Evolutionary conservation across 148 eudicot species (phyloP).

Genomic region (Fagopyrum esculentum): DNA sequence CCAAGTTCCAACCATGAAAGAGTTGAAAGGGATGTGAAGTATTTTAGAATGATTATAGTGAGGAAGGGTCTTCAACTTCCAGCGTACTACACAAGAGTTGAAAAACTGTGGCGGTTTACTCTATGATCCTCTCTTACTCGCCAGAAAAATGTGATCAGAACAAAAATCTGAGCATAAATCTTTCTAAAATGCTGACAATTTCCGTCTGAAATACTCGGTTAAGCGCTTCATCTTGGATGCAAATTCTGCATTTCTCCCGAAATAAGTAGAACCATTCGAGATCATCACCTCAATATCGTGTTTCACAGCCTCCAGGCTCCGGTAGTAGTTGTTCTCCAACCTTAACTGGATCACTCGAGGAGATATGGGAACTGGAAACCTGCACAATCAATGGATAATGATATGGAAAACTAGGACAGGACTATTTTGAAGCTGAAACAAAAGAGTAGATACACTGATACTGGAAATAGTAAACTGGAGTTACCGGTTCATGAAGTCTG

Average conservation of each 20-base stretch:
- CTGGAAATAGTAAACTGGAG: not conserved
- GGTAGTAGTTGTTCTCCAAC: constrained; percentile 58
- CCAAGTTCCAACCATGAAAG: not conserved
- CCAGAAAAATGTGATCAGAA: not conserved
- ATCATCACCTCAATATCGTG: constrained; percentile 64
- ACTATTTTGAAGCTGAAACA: not conserved
- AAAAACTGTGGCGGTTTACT: constrained; percentile 3
- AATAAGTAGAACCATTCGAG: constrained; percentile 48
- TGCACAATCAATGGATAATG: constrained; percentile 21
- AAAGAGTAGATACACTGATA: not conserved
- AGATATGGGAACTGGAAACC: constrained; percentile 81
- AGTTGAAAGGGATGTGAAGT: not conserved
- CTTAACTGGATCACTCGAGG: constrained; percentile 47
- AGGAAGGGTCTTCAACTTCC: not conserved
- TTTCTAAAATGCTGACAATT: constrained; percentile 20
- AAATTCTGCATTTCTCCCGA: constrained; percentile 27
- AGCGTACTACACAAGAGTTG: not conserved
- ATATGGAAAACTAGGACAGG: not conserved
- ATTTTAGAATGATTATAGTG: not conserved
- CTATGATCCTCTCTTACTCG: not conserved
- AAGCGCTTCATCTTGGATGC: constrained; percentile 34
- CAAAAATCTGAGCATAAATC: not conserved
- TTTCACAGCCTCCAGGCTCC: constrained; percentile 49
- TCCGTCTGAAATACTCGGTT: constrained; percentile 35
- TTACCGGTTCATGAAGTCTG: constrained; percentile 67